phyloP scores from a whole-genome alignment of 331 rosid species.

The Pyrus hybrid region DNA sequence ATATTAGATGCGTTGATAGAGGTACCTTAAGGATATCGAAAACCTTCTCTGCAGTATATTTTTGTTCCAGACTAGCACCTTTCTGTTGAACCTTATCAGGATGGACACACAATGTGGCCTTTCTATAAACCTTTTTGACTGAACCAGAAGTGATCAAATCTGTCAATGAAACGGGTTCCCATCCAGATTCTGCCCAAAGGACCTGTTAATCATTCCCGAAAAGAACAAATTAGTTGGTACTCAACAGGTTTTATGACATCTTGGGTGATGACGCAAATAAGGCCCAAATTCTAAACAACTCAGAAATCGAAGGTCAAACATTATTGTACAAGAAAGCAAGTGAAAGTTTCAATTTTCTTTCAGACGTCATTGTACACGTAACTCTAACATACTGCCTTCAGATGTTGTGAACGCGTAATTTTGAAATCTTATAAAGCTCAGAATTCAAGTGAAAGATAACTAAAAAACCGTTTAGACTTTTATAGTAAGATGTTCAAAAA shows the following conservation, averaged over 20 bases:
- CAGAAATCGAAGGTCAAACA: not conserved
- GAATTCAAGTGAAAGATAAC: not conserved
- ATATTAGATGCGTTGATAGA: not conserved
- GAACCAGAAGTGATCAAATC: constrained; percentile 72
- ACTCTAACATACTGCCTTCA: not conserved
- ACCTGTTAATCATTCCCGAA: constrained; percentile 47
- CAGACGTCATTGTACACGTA: not conserved
- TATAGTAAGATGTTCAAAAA: not conserved
- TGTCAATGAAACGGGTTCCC: constrained; percentile 78
- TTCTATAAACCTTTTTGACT: constrained; percentile 72
- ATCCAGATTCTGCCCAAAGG: constrained; percentile 77
- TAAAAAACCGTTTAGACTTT: not conserved
- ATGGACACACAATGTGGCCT: constrained; percentile 74
- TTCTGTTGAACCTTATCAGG: constrained; percentile 98
- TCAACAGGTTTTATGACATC: not conserved
- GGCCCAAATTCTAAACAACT: not conserved
- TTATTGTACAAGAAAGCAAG: not conserved
- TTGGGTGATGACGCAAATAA: not conserved
- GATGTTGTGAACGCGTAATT: too few relatives aligned
- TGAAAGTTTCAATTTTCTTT: not conserved
- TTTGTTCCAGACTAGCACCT: constrained; percentile 77
- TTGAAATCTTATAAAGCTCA: not conserved
- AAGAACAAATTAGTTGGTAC: not conserved
- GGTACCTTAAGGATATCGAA: constrained; percentile 87
- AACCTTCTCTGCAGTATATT: constrained; percentile 90